Evolutionary conservation across 805 yeast species (phyloP).

Genomic region (Monosporozyma aerobia): DNA sequence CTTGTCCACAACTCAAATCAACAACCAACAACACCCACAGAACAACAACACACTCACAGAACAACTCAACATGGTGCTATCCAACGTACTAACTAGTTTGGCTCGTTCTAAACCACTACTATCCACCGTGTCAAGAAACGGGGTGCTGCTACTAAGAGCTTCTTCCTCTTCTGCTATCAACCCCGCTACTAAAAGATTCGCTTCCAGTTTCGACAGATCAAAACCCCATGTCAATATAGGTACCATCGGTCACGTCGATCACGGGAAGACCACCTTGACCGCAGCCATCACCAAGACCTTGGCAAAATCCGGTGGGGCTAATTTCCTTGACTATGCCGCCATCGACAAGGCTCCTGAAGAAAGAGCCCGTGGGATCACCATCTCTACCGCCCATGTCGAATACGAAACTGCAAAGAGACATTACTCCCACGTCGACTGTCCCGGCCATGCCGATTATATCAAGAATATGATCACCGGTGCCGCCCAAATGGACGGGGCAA

Average conservation of each 20-base stretch:
- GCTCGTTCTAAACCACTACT: not conserved
- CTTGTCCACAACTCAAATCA: too few relatives aligned
- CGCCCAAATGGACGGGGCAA: conserved; percentile 99
- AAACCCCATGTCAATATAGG: conserved; percentile 97
- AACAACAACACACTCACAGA: not conserved
- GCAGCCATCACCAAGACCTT: conserved; percentile 97
- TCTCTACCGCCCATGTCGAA: conserved; percentile 96
- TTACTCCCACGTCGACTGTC: conserved; percentile 96
- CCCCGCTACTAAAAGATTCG: not conserved
- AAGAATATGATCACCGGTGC: conserved; percentile 99
- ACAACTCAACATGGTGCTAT: not conserved
- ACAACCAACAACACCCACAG: not conserved
- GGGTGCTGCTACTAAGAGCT: not conserved
- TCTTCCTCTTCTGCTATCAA: not conserved
- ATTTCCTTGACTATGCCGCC: conserved; percentile 83
- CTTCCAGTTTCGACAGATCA: conserved; percentile 67
- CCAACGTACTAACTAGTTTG: not conserved
- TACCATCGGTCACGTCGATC: conserved; percentile 98
- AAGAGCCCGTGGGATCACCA: conserved; percentile 98
- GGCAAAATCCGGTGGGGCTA: conserved; percentile 81
- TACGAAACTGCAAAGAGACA: conserved; percentile 92
- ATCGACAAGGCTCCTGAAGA: conserved; percentile 98
- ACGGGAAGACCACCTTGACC: conserved; percentile 96
- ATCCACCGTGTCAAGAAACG: not conserved
- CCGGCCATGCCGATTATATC: conserved; percentile 98